phyloP scores from a whole-genome alignment of 1,284 basidiomycete genomes.

The Ceratobasidium sp. region DNA sequence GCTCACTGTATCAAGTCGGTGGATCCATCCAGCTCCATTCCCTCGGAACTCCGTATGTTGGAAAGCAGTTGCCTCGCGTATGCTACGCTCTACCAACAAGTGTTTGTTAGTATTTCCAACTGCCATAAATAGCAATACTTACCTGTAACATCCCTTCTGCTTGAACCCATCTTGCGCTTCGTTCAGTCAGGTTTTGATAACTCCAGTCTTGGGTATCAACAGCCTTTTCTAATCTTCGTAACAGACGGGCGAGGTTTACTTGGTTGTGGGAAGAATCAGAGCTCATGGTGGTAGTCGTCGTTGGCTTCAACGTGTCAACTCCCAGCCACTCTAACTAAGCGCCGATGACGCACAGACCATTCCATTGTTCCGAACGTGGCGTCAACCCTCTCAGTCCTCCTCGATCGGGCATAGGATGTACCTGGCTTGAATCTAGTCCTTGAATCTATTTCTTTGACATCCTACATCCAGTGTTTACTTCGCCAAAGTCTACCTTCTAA shows the following conservation, averaged over 20 bases:
- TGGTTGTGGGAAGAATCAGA: conserved; percentile 65
- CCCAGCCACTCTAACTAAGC: conserved; percentile 14
- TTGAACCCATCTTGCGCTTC: conserved; percentile 66
- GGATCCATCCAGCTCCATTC: conserved; percentile 43
- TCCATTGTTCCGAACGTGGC: not conserved
- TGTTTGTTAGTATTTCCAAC: conserved; percentile 13
- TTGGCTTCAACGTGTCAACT: conserved; percentile 39
- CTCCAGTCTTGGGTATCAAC: conserved; percentile 66
- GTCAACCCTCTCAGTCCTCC: not conserved
- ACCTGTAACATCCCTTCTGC: conserved; percentile 72
- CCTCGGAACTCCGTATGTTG: conserved; percentile 66
- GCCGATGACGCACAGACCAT: conserved; percentile 31
- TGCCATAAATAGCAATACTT: conserved; percentile 45
- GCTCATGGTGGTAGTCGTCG: conserved; percentile 29
- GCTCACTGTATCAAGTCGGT: conserved; percentile 7
- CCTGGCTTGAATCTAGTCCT: not conserved
- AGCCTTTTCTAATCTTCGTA: conserved; percentile 72
- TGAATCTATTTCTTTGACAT: not conserved
- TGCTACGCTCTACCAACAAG: conserved; percentile 68
- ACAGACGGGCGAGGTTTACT: conserved; percentile 74
- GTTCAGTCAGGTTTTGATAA: conserved; percentile 52
- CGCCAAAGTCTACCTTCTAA: not conserved
- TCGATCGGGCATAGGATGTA: not conserved
- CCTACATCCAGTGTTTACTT: not conserved
- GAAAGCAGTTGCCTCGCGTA: conserved; percentile 70